Conservation (phyloP, 176 grass and related monocot genomes). For the Leersia perrieri region DNA sequence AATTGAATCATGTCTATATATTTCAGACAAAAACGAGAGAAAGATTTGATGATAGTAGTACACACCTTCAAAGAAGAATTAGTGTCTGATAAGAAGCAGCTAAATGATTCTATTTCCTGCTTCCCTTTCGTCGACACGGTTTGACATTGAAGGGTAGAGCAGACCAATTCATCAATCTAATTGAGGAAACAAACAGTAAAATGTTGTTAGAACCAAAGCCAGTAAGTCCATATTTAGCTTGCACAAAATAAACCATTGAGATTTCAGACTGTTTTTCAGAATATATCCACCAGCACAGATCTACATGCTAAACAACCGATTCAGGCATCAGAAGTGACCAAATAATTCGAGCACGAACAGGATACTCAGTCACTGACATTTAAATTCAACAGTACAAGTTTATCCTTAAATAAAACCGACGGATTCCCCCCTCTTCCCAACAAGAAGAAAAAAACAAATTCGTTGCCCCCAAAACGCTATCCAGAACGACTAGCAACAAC, state of each 20-base stretch:
- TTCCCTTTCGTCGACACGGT: slow-evolving; percentile 44
- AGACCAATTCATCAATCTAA: slow-evolving; percentile 71
- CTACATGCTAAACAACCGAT: background rate
- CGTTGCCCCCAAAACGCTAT: background rate
- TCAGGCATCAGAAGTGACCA: background rate
- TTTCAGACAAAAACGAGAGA: slow-evolving; percentile 12
- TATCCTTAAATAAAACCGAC: no score
- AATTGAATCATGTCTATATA: background rate
- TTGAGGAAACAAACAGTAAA: slow-evolving; percentile 11
- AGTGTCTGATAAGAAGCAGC: slow-evolving; percentile 55
- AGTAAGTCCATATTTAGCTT: slow-evolving; percentile 1
- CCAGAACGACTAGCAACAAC: no score
- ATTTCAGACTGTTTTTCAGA: background rate
- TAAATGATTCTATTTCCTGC: slow-evolving; percentile 80
- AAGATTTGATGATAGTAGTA: slow-evolving; percentile 2
- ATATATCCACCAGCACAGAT: background rate
- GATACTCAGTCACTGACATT: background rate
- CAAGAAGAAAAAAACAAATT: background rate
- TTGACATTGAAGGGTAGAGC: slow-evolving; percentile 50
- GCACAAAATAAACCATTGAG: slow-evolving; percentile 8
- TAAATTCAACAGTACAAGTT: background rate
- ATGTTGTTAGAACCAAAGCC: background rate
- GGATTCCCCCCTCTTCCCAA: no score
- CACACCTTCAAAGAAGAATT: slow-evolving; percentile 72
- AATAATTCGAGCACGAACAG: background rate